These are phyloP conservation scores for Yamadazyma buinensis DNA, from an alignment of 1,139 yeast species.

Conservation along the genomic window DNA sequence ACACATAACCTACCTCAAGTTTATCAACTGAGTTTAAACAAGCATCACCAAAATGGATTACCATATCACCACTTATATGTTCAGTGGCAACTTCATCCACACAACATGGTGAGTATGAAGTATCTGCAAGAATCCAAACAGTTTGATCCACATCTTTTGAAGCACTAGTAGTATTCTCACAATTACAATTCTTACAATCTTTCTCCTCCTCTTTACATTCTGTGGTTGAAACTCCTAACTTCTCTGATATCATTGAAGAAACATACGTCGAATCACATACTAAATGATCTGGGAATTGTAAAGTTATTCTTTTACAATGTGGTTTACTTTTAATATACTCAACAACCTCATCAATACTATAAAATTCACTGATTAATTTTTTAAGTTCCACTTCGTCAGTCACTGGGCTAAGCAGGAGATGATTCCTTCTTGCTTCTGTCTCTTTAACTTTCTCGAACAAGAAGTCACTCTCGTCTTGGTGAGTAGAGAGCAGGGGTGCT, in stretches of 20 bases:
- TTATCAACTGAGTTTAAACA: constrained; percentile 77
- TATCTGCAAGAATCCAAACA: constrained; percentile 68
- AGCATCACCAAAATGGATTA: constrained; percentile 93
- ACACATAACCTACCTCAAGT: constrained; percentile 70
- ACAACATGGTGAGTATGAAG: constrained; percentile 94
- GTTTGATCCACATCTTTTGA: constrained; percentile 7
- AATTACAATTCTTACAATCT: neutral
- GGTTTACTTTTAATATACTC: constrained; percentile 25
- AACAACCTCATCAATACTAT: constrained; percentile 46
- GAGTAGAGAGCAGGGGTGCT: constrained; percentile 62
- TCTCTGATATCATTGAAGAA: constrained; percentile 40
- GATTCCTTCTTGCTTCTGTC: constrained; percentile 27
- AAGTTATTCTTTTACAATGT: constrained; percentile 53
- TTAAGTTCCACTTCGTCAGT: constrained; percentile 13
- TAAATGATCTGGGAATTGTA: constrained; percentile 86
- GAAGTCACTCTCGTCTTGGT: constrained; percentile 53
- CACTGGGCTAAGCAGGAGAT: constrained; percentile 22
- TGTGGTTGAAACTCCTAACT: constrained; percentile 2
- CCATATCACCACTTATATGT: constrained; percentile 81
- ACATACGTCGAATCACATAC: constrained; percentile 77
- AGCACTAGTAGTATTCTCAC: too few relatives aligned
- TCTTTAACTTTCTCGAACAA: constrained; percentile 35
- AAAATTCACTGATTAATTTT: constrained; percentile 45
- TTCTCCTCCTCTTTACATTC: neutral
- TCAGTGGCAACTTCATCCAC: constrained; percentile 96